These are phyloP conservation scores for Herpetomonas samuelpessoai DNA, from an alignment of 208 protist species.

Conservation along the genomic window DNA sequence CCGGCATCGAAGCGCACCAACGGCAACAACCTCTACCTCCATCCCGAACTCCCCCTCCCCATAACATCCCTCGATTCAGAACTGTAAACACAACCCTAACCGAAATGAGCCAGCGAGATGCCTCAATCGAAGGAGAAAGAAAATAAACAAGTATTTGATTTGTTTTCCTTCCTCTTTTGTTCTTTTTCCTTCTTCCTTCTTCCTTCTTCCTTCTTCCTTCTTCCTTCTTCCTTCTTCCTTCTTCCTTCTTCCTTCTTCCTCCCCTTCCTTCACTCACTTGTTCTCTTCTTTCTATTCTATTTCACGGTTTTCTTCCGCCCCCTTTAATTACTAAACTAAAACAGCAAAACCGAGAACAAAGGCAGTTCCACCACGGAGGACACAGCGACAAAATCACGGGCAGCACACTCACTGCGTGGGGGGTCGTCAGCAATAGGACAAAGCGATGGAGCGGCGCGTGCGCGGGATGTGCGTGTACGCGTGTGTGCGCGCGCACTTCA, in stretches of 20 bases:
- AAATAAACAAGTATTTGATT: constrained; percentile 2
- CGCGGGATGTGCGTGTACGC: no score
- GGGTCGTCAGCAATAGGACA: no score
- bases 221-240: not conserved
- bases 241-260: not conserved
- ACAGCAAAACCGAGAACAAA: not conserved
- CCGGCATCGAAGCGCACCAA: no score
- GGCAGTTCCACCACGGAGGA: not conserved
- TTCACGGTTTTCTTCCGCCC: not conserved
- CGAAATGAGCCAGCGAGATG: no score
- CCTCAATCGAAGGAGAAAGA: constrained; percentile 7
- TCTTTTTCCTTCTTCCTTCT: not conserved
- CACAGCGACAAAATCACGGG: constrained; percentile 13
- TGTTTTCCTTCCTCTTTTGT: constrained; percentile 8
- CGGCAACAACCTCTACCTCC: no score
- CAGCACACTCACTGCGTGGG: no score
- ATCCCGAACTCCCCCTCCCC: no score
- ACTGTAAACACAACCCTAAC: no score
- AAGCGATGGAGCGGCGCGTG: no score
- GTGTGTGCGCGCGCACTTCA: no score
- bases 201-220: constrained; percentile 3
- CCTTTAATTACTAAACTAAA: constrained; percentile 5
- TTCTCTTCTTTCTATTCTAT: constrained; percentile 5
- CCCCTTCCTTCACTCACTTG: not conserved
- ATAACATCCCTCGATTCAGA: no score